phyloP scores from a whole-genome alignment of 75 land plant species.

The Pinus tabuliformis region DNA sequence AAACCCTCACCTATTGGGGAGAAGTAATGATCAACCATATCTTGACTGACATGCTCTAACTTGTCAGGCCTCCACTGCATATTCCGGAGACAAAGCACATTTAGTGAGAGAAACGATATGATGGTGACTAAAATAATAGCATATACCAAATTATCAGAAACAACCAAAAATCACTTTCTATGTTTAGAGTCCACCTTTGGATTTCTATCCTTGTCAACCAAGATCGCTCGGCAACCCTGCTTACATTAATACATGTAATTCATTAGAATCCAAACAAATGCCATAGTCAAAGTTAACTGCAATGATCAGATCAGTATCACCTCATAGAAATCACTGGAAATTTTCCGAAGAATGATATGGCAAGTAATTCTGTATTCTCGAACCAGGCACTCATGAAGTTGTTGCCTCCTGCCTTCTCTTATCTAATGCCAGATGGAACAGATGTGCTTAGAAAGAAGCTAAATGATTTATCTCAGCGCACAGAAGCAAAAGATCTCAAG shows the following conservation, averaged over 20 bases:
- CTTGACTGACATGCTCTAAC: conserved; percentile 48
- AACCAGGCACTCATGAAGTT: conserved; percentile 60
- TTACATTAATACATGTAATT: background rate
- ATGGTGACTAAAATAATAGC: background rate
- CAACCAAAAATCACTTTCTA: background rate
- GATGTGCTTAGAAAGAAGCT: background rate
- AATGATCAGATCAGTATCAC: conserved; percentile 17
- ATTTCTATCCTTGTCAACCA: conserved; percentile 77
- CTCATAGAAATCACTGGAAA: conserved; percentile 76
- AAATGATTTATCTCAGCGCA: background rate
- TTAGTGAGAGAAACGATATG: background rate
- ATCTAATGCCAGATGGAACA: conserved; percentile 32
- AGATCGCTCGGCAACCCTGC: conserved; percentile 85
- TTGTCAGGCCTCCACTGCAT: conserved; percentile 73
- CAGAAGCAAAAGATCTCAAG: background rate
- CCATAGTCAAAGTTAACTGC: background rate
- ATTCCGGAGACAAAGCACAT: background rate
- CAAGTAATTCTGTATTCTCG: conserved; percentile 72
- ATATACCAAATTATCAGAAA: background rate
- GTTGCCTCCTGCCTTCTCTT: conserved; percentile 76
- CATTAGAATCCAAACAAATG: conserved; percentile 4
- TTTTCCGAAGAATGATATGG: conserved; percentile 42
- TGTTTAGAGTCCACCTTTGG: conserved; percentile 52
- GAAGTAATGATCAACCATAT: conserved; percentile 63
- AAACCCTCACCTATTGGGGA: conserved; percentile 30